Conservation (phyloP, 192 early-diverging fungal genomes). For the Gonapodya sp. region DNA sequence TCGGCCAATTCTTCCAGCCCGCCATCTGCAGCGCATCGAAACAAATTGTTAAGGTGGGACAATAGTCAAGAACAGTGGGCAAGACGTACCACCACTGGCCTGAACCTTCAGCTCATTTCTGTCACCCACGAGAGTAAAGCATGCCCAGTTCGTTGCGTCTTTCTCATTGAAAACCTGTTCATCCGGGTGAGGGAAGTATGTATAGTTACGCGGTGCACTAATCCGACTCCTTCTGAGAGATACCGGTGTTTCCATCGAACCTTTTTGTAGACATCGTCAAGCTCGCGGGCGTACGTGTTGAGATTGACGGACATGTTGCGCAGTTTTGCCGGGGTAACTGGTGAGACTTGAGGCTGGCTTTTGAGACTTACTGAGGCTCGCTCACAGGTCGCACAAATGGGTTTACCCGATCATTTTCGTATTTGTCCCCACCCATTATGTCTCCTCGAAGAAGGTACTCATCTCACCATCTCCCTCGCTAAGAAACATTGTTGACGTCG, state of each 20-base stretch:
- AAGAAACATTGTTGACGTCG: background rate
- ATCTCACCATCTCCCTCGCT: background rate
- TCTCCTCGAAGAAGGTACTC: too few species aligned
- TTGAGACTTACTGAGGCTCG: too few species aligned
- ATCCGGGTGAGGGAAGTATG: background rate
- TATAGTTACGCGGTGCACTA: too few species aligned
- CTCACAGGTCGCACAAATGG: too few species aligned
- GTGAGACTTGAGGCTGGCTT: too few species aligned
- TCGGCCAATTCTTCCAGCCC: constrained; percentile 82
- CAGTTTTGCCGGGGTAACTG: too few species aligned
- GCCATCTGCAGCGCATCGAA: constrained; percentile 43
- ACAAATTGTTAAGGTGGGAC: background rate
- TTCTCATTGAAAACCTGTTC: background rate
- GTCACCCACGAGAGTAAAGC: constrained; percentile 20
- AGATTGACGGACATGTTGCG: constrained; percentile 18
- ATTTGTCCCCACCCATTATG: too few species aligned
- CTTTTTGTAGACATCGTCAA: constrained; percentile 12
- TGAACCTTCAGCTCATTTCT: constrained; percentile 23
- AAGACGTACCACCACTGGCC: constrained; percentile 2
- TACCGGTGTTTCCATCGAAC: background rate
- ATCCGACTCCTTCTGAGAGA: background rate
- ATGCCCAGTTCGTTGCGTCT: constrained; percentile 14
- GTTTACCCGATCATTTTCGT: too few species aligned
- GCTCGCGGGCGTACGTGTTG: constrained; percentile 14
- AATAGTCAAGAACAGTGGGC: background rate